Conservation (phyloP, 768 basidiomycete species). For the Trametopsis cervina region DNA sequence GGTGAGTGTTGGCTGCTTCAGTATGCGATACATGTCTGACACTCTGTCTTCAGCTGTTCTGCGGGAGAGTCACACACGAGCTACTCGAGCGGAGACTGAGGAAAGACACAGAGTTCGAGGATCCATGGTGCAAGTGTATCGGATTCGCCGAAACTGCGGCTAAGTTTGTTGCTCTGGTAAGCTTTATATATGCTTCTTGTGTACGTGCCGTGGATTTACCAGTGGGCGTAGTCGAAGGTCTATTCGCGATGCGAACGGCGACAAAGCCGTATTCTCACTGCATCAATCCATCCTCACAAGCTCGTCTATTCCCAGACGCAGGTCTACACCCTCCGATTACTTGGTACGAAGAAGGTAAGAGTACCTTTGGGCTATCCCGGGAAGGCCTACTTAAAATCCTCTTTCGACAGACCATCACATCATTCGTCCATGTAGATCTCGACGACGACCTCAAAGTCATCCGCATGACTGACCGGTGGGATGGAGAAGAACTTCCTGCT, state of each 20-base stretch:
- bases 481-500: slow-evolving; percentile 45
- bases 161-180: slow-evolving; percentile 35
- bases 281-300: slow-evolving; percentile 50
- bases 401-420: slow-evolving; percentile 43
- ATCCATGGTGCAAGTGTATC: slow-evolving; percentile 42
- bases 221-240: slow-evolving; percentile 42
- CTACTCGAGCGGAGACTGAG: slow-evolving; percentile 49
- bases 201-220: neutral
- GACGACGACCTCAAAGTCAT: slow-evolving; percentile 60
- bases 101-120: slow-evolving; percentile 51
- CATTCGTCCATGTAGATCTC: slow-evolving; percentile 55
- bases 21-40: neutral
- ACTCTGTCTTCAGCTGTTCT: slow-evolving; percentile 33
- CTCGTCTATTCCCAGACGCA: slow-evolving; percentile 54
- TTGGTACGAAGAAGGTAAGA: slow-evolving; percentile 45
- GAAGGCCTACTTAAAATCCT: neutral
- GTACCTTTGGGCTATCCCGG: neutral
- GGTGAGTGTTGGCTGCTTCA: slow-evolving; percentile 15
- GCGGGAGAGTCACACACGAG: slow-evolving; percentile 43
- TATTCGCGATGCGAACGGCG: slow-evolving; percentile 44
- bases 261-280: slow-evolving; percentile 50
- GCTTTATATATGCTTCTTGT: slow-evolving; percentile 14
- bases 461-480: slow-evolving; percentile 52
- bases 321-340: slow-evolving; percentile 48
- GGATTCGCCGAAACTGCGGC: slow-evolving; percentile 44